A percentile compares a stretch with the other conserved stretches of the same genome.
phyloP scores from a whole-genome alignment of 495 filamentous ascomycete genomes.

The Aspergillus hancockii region DNA sequence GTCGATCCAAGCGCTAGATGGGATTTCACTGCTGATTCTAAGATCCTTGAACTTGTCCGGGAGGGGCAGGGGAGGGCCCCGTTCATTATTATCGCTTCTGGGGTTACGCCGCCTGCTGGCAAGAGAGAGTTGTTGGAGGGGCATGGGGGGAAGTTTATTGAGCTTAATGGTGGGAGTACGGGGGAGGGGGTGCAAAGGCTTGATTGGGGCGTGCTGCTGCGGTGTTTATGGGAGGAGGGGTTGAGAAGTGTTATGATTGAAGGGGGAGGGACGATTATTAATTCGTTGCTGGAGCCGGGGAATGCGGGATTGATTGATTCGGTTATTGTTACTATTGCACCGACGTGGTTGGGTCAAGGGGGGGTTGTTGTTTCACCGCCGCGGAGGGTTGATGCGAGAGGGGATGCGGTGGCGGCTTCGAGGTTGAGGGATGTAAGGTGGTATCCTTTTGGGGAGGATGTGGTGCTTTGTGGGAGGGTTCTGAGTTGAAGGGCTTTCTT shows the following conservation, averaged over 20 bases:
- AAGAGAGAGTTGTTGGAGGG: conserved; percentile 37
- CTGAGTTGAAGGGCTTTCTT: background rate
- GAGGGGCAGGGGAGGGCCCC: conserved; percentile 68
- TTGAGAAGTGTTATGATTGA: conserved; percentile 84
- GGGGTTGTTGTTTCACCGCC: conserved; percentile 72
- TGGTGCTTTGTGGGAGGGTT: conserved; percentile 71
- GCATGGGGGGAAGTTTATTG: conserved; percentile 48
- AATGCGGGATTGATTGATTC: conserved; percentile 58
- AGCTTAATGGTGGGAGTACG: conserved; percentile 24
- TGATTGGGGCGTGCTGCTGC: conserved; percentile 65
- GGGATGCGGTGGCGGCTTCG: conserved; percentile 52
- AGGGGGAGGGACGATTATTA: conserved; percentile 79
- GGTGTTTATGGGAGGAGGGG: conserved; percentile 52
- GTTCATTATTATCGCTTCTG: conserved; percentile 56
- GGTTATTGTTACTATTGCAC: conserved; percentile 86
- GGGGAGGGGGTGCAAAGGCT: conserved; percentile 27
- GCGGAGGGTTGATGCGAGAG: conserved; percentile 40
- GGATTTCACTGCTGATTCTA: conserved; percentile 58
- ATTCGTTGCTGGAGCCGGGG: conserved; percentile 64
- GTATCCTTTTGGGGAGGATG: conserved; percentile 74
- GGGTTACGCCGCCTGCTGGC: conserved; percentile 21
- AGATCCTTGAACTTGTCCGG: conserved; percentile 62
- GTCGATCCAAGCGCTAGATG: conserved; percentile 74
- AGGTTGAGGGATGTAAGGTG: conserved; percentile 67
- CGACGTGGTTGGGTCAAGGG: conserved; percentile 77